Evolutionary conservation across 2,329 filamentous ascomycete species (phyloP).

Genomic region (Seiridium unicorne): DNA sequence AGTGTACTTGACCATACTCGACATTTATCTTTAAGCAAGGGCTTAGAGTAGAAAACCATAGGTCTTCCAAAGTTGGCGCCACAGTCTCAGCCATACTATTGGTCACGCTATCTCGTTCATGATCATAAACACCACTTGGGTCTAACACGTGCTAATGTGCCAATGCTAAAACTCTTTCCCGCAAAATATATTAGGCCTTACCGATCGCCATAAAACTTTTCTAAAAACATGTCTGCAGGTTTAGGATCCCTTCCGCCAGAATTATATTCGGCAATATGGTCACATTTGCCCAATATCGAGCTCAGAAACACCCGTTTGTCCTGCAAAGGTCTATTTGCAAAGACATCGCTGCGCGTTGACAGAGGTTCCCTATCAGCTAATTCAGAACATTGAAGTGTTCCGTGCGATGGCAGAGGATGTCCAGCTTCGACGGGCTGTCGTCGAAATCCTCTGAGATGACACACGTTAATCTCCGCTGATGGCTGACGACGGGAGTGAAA

Average conservation of each 20-base stretch:
- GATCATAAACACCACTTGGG: no score
- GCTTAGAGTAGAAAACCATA: no score
- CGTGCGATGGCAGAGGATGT: constrained; percentile 34
- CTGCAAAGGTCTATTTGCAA: constrained; percentile 12
- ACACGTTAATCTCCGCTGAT: constrained; percentile 5
- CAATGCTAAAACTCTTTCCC: no score
- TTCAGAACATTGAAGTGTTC: constrained; percentile 34
- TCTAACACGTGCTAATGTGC: no score
- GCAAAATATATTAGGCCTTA: no score
- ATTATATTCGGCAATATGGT: background rate
- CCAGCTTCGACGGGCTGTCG: constrained; percentile 25
- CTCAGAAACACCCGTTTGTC: constrained; percentile 26
- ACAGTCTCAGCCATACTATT: no score
- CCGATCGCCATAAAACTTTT: no score
- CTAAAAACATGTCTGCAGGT: no score
- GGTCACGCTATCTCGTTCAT: no score
- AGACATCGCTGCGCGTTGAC: constrained; percentile 22
- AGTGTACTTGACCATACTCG: no score
- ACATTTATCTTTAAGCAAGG: no score
- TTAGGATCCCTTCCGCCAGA: background rate
- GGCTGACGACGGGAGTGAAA: background rate
- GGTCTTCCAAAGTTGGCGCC: no score
- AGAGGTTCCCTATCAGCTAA: constrained; percentile 40
- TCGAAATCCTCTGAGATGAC: constrained; percentile 40
- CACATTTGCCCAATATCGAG: constrained; percentile 19